Evolutionary conservation across 495 filamentous ascomycete genomes (phyloP).

Genomic region (Penicillium diatomitis): DNA sequence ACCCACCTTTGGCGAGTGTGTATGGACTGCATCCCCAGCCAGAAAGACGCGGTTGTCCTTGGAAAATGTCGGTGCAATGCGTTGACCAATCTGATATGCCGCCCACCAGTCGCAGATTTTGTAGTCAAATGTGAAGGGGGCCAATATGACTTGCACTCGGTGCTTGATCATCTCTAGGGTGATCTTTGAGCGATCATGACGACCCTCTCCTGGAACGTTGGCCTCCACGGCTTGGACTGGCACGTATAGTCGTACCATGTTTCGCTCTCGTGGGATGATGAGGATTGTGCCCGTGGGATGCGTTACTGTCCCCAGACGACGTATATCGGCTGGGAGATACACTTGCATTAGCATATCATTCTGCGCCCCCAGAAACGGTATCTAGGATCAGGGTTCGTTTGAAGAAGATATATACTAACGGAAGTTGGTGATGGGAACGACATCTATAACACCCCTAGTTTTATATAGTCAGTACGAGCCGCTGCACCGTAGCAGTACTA

Average conservation of each 20-base stretch:
- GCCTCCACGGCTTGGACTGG: slow-evolving; percentile 40
- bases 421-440: slow-evolving; percentile 57
- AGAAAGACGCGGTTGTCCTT: slow-evolving; percentile 64
- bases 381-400: no score
- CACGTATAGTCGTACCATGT: slow-evolving; percentile 60
- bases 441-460: slow-evolving; percentile 47
- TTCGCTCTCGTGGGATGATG: slow-evolving; percentile 59
- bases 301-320: slow-evolving; percentile 51
- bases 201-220: background rate
- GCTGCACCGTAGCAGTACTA: background rate
- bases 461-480: background rate
- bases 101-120: slow-evolving; percentile 53
- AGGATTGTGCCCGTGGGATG: slow-evolving; percentile 54
- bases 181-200: slow-evolving; percentile 46
- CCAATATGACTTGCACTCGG: slow-evolving; percentile 50
- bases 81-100: slow-evolving; percentile 57
- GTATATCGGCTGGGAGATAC: slow-evolving; percentile 43
- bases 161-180: slow-evolving; percentile 49
- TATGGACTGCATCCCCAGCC: slow-evolving; percentile 75
- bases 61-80: slow-evolving; percentile 58
- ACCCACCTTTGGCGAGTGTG: slow-evolving; percentile 74
- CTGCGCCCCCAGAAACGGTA: background rate
- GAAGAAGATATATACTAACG: slow-evolving; percentile 23
- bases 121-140: slow-evolving; percentile 53
- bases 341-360: background rate